A percentile compares a stretch with the other conserved stretches of the same genome.
These are phyloP conservation scores for Shiraia bambusicola DNA, from an alignment of 2,329 filamentous ascomycete genomes.

Conservation along the genomic window DNA sequence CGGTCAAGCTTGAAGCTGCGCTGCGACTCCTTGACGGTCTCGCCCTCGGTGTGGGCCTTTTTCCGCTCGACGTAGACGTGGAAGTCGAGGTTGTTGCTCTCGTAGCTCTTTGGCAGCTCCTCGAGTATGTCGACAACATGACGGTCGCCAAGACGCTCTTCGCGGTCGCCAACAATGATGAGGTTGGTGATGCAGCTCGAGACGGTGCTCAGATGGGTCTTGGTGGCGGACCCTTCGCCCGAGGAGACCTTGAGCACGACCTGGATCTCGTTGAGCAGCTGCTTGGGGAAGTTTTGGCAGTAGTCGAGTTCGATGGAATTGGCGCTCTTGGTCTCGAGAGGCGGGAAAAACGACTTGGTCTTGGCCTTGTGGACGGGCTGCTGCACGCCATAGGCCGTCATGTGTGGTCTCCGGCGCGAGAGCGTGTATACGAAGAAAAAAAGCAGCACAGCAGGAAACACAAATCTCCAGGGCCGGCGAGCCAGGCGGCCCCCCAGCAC, in stretches of 20 bases:
- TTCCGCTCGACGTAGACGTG: slow-evolving; percentile 52
- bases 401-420: slow-evolving; percentile 20
- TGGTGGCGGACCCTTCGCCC: slow-evolving; percentile 46
- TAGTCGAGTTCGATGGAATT: slow-evolving; percentile 39
- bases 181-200: slow-evolving; percentile 58
- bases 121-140: slow-evolving; percentile 53
- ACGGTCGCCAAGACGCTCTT: slow-evolving; percentile 54
- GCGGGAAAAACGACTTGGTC: slow-evolving; percentile 43
- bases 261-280: slow-evolving; percentile 48
- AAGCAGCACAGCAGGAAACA: slow-evolving; percentile 35
- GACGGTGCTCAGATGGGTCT: slow-evolving; percentile 55
- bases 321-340: slow-evolving; percentile 31
- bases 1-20: slow-evolving; percentile 59
- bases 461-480: slow-evolving; percentile 34
- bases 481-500: slow-evolving; percentile 28
- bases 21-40: slow-evolving; percentile 49
- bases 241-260: slow-evolving; percentile 55
- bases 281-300: slow-evolving; percentile 44
- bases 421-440: slow-evolving; percentile 37
- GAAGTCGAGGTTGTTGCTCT: slow-evolving; percentile 53
- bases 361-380: slow-evolving; percentile 29
- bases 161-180: slow-evolving; percentile 61
- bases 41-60: slow-evolving; percentile 40
- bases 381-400: neutral
- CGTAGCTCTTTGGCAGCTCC: slow-evolving; percentile 49